These are phyloP conservation scores for Phaeosphaeriaceae sp. DNA, from an alignment of 2,329 filamentous ascomycete species.

Conservation along the genomic window DNA sequence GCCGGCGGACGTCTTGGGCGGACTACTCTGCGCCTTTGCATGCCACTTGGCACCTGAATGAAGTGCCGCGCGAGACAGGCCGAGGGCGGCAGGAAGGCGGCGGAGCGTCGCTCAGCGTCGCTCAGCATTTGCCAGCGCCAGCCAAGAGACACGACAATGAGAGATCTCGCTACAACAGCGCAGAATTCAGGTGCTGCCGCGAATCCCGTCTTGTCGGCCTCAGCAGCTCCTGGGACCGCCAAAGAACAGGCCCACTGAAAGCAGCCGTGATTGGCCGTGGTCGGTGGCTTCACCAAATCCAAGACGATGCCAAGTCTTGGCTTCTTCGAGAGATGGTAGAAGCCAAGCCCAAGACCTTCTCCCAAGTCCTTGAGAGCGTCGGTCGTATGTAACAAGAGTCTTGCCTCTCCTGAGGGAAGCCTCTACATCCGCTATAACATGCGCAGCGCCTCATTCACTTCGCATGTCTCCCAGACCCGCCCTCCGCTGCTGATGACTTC, in stretches of 20 bases:
- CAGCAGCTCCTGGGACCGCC: constrained; percentile 18
- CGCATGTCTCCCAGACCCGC: constrained; percentile 21
- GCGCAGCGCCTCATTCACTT: constrained; percentile 33
- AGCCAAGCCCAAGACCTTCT: constrained; percentile 41
- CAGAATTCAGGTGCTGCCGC: constrained; percentile 25
- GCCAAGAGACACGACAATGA: constrained; percentile 10
- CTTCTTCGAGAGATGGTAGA: constrained; percentile 20
- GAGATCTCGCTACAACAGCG: constrained; percentile 9
- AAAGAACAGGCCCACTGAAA: constrained; percentile 5
- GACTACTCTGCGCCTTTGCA: constrained; percentile 17
- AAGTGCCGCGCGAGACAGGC: neutral
- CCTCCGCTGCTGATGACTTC: constrained; percentile 34
- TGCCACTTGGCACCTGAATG: constrained; percentile 19
- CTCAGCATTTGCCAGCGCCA: constrained; percentile 11
- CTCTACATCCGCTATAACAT: constrained; percentile 43
- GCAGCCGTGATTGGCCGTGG: constrained; percentile 29
- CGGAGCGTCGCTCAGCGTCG: constrained; percentile 15
- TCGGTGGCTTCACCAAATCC: constrained; percentile 21
- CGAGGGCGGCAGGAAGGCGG: constrained; percentile 2
- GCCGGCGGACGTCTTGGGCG: constrained; percentile 29
- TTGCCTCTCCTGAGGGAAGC: constrained; percentile 44
- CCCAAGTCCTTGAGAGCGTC: constrained; percentile 41
- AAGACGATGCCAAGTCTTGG: constrained; percentile 36
- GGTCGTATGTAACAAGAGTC: constrained; percentile 41
- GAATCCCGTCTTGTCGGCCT: constrained; percentile 36